Percentiles rank a stretch among this genome's conserved stretches.
Evolutionary conservation across 306 rosid genomes (phyloP).

Genomic region (Ochetophila trinervis): DNA sequence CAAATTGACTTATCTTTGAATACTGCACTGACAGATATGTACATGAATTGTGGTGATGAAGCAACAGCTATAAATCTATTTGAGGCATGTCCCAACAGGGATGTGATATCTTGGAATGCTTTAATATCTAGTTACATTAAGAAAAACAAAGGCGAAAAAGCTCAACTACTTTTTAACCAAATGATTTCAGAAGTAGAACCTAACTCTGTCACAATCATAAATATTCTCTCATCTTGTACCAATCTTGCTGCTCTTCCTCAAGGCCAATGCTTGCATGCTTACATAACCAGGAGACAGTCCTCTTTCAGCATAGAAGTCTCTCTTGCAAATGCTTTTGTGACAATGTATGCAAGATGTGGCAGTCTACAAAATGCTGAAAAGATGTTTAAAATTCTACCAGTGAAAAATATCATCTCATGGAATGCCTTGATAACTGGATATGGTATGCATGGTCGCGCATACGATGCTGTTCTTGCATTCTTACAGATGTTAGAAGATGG

Average conservation of each 20-base stretch:
- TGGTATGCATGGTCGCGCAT: conserved; percentile 37
- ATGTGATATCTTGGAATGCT: conserved; percentile 51
- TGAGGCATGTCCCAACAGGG: conserved; percentile 34
- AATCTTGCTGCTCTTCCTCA: conserved; percentile 36
- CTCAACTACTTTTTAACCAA: conserved; percentile 31
- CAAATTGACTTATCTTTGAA: conserved; percentile 34
- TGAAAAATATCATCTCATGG: conserved; percentile 41
- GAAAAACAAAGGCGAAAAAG: conserved; percentile 28
- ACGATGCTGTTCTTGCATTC: conserved; percentile 39
- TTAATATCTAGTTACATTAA: conserved; percentile 33
- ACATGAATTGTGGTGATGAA: conserved; percentile 43
- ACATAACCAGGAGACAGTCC: conserved; percentile 20
- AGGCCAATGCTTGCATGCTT: conserved; percentile 49
- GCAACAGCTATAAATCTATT: conserved; percentile 33
- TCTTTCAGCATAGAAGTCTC: conserved; percentile 20
- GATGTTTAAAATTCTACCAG: conserved; percentile 27
- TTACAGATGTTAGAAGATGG: conserved; percentile 35
- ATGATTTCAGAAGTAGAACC: conserved; percentile 46
- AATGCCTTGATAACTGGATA: conserved; percentile 49
- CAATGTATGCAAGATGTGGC: conserved; percentile 46
- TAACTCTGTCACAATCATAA: conserved; percentile 34
- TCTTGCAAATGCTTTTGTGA: conserved; percentile 40
- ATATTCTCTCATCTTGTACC: conserved; percentile 39
- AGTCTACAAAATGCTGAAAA: conserved; percentile 37
- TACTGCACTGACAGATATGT: conserved; percentile 48